Base-by-base conservation (phyloP, 331 rosid species). In the Phaseolus coccineus region DNA sequence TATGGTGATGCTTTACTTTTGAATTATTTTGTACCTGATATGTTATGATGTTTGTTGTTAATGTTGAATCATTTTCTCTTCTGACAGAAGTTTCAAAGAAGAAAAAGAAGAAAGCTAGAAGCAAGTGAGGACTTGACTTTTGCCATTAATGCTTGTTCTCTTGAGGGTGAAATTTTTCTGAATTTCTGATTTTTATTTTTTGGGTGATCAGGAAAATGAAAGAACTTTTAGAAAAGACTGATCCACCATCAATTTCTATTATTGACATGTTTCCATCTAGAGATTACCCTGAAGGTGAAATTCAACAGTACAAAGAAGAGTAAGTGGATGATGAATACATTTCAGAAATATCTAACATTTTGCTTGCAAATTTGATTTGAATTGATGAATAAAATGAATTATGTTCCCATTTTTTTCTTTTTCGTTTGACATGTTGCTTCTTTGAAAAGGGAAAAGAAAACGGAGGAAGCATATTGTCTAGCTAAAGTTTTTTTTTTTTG, bases 101-200 rank as follows among this genome's bases (percentile, higher is more conserved):
- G 88, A 93, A 93, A 84, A 93, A 93, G 92, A 93, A 93, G 94
- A 93, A 93, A 91, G 53, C 77, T 74, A 93, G 89, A 87, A 93
- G 91, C 97, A 93, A 91, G 98, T 93, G 88, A 90, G 97, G 74
- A 77, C 59, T 44, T 73, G 71, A 72, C 37, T 48, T 71, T 73
- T 59, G 37, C 13, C 70, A 28, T 58, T 47, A 15, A 55, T 78
- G 55, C 24, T 76, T 82, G 40, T 53, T 71, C 85, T 74, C 72
- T 25, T 37, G 47, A 73, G 59, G 56, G 8, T 71, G 46, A 52
- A 61, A 9, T 3, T 73, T 69, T 50, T 33, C 69, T 22, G 16
- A 62, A 39, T 64, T 42, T 82, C 55, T 83, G 51, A 62, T 76
- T 78, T 39, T 81, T 4, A n/a, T 84, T 40, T 82, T 35, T 46